phyloP scores from a whole-genome alignment of 73 alveolate species.

The Paramecium primaurelia region DNA sequence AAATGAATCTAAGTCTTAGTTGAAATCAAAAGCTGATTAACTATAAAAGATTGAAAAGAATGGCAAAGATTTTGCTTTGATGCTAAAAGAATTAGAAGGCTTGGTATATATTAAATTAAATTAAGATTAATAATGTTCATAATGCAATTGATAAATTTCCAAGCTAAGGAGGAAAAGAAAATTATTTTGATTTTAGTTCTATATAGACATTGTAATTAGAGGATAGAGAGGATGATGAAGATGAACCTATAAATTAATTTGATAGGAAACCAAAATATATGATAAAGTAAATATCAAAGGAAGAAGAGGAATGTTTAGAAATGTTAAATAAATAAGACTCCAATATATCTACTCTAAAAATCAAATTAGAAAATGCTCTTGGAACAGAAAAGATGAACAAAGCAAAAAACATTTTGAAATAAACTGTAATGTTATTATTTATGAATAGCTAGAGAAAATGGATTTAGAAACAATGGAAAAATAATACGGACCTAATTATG shows the following conservation, averaged over 20 bases:
- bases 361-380: background rate
- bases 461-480: background rate
- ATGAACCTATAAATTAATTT: background rate
- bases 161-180: background rate
- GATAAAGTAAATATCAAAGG: background rate
- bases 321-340: background rate
- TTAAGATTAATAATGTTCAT: background rate
- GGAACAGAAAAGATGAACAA: conserved; percentile 60
- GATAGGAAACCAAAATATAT: background rate
- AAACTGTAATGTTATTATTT: background rate
- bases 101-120: background rate
- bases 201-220: background rate
- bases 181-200: background rate
- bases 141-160: conserved; percentile 5
- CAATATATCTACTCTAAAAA: background rate
- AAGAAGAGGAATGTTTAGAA: conserved; percentile 4
- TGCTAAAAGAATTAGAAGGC: background rate
- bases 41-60: background rate
- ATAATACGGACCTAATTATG: background rate
- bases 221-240: conserved; percentile 69
- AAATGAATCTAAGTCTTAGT: background rate
- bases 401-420: conserved; percentile 34
- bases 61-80: background rate
- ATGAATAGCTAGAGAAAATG: background rate
- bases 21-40: background rate